A percentile compares a stretch with the other conserved stretches of the same genome.
Conservation (phyloP, 1,284 basidiomycete genomes). For the Sanghuangporus weigelae region DNA sequence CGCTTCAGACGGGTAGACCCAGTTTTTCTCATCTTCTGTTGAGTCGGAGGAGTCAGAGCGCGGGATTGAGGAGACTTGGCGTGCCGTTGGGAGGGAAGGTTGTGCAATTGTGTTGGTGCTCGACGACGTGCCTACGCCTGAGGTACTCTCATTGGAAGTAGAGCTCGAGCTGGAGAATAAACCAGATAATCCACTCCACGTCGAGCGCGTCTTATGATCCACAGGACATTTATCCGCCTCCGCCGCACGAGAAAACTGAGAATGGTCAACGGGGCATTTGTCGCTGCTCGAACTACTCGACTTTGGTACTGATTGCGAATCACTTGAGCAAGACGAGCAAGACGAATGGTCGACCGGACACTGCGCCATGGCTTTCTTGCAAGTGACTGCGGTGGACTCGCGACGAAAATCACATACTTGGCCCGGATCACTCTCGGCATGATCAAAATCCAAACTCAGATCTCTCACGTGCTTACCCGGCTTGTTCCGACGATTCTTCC, state of each 20-base stretch:
- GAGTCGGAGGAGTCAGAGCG: constrained; percentile 48
- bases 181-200: constrained; percentile 35
- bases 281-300: constrained; percentile 27
- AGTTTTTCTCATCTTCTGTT: constrained; percentile 39
- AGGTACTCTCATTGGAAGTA: neutral
- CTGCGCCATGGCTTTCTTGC: constrained; percentile 6
- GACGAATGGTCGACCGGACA: constrained; percentile 22
- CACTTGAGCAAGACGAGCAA: neutral
- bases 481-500: too few species aligned
- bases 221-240: constrained; percentile 44
- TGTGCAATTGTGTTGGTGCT: constrained; percentile 17
- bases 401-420: neutral
- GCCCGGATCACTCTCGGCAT: neutral
- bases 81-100: constrained; percentile 50
- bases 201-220: constrained; percentile 34
- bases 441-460: neutral
- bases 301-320: neutral
- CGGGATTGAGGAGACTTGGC: constrained; percentile 89
- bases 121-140: neutral
- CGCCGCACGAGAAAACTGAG: neutral
- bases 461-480: too few species aligned
- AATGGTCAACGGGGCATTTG: constrained; percentile 59
- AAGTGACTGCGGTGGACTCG: neutral
- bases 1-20: constrained; percentile 98
- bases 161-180: neutral